phyloP scores from a whole-genome alignment of 169 alveolate species.

The Babesia divergens region DNA sequence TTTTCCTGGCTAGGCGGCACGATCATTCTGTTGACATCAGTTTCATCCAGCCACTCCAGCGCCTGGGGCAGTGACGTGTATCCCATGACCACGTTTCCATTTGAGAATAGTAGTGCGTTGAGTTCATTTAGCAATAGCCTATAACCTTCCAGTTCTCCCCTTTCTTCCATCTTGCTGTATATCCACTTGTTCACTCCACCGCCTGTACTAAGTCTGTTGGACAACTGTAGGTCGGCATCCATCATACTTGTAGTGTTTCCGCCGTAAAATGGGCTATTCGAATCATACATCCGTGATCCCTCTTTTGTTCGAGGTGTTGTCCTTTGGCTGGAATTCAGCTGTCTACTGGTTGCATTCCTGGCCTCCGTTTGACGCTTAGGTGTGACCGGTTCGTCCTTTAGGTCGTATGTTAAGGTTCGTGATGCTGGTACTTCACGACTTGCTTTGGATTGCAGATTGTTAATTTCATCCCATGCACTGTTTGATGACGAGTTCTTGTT shows the following conservation, averaged over 20 bases:
- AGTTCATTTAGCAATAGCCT: constrained; percentile 41
- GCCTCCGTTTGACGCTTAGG: background rate
- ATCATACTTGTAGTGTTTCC: background rate
- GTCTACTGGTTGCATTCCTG: no score
- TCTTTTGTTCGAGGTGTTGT: background rate
- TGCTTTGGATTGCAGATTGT: no score
- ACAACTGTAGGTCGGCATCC: constrained; percentile 5
- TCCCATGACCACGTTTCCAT: constrained; percentile 29
- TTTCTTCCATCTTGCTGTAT: constrained; percentile 65
- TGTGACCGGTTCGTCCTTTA: background rate
- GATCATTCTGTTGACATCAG: constrained; percentile 54
- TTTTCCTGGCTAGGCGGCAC: constrained; percentile 77
- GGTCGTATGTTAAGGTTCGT: no score
- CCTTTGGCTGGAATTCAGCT: no score
- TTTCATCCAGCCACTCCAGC: constrained; percentile 71
- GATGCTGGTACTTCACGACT: no score
- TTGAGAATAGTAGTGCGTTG: constrained; percentile 33
- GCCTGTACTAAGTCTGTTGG: constrained; percentile 39
- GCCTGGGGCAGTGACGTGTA: constrained; percentile 59
- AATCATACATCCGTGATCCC: background rate
- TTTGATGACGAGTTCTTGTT: no score
- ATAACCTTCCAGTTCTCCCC: constrained; percentile 66
- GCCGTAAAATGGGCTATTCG: background rate
- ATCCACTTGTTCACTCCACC: constrained; percentile 62
- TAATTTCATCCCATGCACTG: background rate